Evolutionary conservation across 2,329 filamentous ascomycete species (phyloP).

Genomic region (Neofusicoccum cordaticola): DNA sequence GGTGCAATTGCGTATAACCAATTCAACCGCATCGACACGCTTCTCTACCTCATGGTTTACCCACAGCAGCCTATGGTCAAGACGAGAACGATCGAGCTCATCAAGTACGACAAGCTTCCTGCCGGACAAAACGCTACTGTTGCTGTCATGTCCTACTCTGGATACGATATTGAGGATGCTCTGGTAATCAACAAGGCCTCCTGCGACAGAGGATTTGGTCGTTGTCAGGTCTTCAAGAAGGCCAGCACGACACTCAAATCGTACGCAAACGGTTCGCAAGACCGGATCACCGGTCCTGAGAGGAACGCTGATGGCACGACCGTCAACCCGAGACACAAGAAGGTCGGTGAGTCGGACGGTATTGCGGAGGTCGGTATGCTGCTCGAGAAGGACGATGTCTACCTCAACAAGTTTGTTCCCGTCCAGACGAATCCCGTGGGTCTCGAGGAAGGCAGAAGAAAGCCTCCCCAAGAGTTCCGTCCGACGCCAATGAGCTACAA

Average conservation of each 20-base stretch:
- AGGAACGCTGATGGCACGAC: conserved; percentile 58
- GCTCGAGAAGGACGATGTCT: conserved; percentile 75
- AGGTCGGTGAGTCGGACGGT: conserved; percentile 75
- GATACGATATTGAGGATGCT: conserved; percentile 99
- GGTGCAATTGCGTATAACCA: conserved; percentile 98
- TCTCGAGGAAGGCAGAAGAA: conserved; percentile 44
- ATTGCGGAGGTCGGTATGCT: conserved; percentile 81
- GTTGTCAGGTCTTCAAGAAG: conserved; percentile 98
- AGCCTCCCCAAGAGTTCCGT: conserved; percentile 47
- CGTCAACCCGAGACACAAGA: conserved; percentile 56
- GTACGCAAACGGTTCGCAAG: conserved; percentile 75
- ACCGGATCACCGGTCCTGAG: conserved; percentile 54
- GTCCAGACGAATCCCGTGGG: conserved; percentile 72
- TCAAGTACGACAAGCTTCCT: conserved; percentile 95
- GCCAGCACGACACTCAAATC: conserved; percentile 81
- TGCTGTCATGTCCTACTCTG: conserved; percentile 98
- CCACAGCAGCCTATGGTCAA: conserved; percentile 97
- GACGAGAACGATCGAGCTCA: conserved; percentile 91
- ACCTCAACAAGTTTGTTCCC: conserved; percentile 86
- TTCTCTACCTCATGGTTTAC: conserved; percentile 95
- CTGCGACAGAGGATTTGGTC: conserved; percentile 88
- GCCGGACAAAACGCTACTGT: conserved; percentile 96
- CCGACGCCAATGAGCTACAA: conserved; percentile 75
- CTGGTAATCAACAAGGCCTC: conserved; percentile 96
- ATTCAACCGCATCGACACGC: conserved; percentile 92